Base-by-base conservation (phyloP, 305 asterid genomes). In the Solanum aculeatissimum region DNA sequence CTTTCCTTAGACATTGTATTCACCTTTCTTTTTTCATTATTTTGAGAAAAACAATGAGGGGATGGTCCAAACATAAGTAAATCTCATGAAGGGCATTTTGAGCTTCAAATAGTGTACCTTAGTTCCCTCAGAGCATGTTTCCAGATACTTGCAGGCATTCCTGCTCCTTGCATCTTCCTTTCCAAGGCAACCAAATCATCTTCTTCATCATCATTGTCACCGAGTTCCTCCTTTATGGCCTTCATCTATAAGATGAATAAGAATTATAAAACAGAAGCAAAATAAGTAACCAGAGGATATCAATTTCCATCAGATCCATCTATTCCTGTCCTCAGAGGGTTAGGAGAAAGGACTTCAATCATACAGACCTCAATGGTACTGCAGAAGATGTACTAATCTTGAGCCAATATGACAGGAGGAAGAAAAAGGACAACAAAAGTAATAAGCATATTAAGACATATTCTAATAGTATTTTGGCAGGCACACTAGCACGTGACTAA, bases 191-290 rank as follows among this genome's bases (percentile, higher is more conserved):
- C 98, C 89, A 95, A 91, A 86, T 97, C 99, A 93, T 97, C 99
- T 87, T 97, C 99, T 47, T 97, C 99, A 16, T 97, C 99, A 70
- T 95, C 98, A 88, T 97, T 95, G 88, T 95, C 99, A 68, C 98
- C 98, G 72, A 97, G 98, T 86, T 94, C 99, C 92, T 97, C 99
- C 91, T 97, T 94, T 88, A 94, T 97, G 81, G 99, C 99, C 88
- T 97, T 92, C 99, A 95, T 97, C 99, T 97, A 88, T 90, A 72
- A 85, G 80, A 89, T 85, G 88, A 83, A 71, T 80, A 81, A 82
- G 70, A 69, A 18, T 25, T 12, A 78, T 40, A 42, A 83, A 55
- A 65, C 68, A 81, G 42, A 85, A 16, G 82, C 3, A 51, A 77
- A 27, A 75, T 47, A 25, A 27, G 27, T 25, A 47, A 77, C 47